Percentiles rank a stretch among this genome's conserved stretches.
These are phyloP conservation scores for Russula foetens DNA, from an alignment of 768 basidiomycete species.

Conservation along the genomic window DNA sequence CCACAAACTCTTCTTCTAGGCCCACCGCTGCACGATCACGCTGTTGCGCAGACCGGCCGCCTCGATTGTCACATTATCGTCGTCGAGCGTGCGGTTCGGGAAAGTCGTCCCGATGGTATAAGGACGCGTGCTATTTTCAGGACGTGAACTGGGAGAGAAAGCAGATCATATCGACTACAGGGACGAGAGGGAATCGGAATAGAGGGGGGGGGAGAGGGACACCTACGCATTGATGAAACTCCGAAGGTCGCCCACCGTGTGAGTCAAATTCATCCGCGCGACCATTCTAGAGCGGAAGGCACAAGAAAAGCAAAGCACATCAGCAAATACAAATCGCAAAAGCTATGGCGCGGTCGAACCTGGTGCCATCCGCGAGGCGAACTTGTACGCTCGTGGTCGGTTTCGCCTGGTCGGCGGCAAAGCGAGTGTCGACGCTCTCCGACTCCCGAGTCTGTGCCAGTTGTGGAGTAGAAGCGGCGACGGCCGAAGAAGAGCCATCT, in stretches of 20 bases:
- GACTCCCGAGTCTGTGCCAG: conserved; percentile 23
- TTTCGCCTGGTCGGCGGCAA: conserved; percentile 73
- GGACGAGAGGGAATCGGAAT: no score
- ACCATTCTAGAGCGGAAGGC: conserved; percentile 58
- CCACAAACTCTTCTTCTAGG: not conserved
- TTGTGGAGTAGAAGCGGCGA: conserved; percentile 14
- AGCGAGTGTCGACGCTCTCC: conserved; percentile 41
- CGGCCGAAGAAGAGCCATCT: not conserved
- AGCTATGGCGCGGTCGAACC: conserved; percentile 34
- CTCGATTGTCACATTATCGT: conserved; percentile 14
- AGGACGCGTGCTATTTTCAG: conserved; percentile 11
- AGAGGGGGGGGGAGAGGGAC: no score
- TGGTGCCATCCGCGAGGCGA: conserved; percentile 82
- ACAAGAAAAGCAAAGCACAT: not conserved
- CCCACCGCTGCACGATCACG: conserved; percentile 20
- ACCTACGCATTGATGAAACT: conserved; percentile 47
- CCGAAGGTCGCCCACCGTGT: conserved; percentile 79
- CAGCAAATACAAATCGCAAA: not conserved
- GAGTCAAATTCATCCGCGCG: conserved; percentile 81
- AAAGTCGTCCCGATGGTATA: conserved; percentile 20
- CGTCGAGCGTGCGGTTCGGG: conserved; percentile 20
- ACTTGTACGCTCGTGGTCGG: conserved; percentile 90
- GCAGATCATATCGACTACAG: not conserved
- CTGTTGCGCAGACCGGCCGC: conserved; percentile 17
- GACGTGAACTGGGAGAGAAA: conserved; percentile 9